Conservation (phyloP, 148 eudicot species). For the Camellia granthamiana region DNA sequence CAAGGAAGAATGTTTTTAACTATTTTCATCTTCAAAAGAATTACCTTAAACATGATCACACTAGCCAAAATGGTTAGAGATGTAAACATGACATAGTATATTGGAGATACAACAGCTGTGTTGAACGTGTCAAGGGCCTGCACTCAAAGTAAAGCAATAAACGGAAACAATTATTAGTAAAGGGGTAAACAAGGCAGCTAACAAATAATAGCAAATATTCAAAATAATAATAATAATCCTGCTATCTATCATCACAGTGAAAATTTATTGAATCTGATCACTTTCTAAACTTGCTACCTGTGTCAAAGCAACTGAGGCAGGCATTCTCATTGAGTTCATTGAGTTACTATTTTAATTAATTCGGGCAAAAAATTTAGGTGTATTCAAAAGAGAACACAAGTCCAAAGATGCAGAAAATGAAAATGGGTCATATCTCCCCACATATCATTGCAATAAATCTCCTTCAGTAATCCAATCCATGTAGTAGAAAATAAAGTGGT, state of each 20-base stretch:
- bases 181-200: background rate
- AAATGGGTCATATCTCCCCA: background rate
- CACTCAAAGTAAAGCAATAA: conserved; percentile 20
- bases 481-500: background rate
- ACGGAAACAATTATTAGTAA: background rate
- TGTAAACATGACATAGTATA: conserved; percentile 60
- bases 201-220: background rate
- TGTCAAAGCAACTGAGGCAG: background rate
- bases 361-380: background rate
- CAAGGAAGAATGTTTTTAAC: background rate
- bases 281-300: background rate
- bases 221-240: no score
- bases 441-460: background rate
- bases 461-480: background rate
- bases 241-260: no score
- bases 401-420: background rate
- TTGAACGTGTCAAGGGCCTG: conserved; percentile 61
- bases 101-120: conserved; percentile 58
- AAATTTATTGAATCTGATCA: no score
- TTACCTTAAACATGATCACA: conserved; percentile 61
- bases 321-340: background rate
- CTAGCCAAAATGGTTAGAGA: conserved; percentile 53
- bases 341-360: background rate
- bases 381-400: background rate
- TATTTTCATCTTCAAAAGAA: background rate